Conservation (phyloP, 2,329 filamentous ascomycete genomes). For the Diaporthe nobilis region DNA sequence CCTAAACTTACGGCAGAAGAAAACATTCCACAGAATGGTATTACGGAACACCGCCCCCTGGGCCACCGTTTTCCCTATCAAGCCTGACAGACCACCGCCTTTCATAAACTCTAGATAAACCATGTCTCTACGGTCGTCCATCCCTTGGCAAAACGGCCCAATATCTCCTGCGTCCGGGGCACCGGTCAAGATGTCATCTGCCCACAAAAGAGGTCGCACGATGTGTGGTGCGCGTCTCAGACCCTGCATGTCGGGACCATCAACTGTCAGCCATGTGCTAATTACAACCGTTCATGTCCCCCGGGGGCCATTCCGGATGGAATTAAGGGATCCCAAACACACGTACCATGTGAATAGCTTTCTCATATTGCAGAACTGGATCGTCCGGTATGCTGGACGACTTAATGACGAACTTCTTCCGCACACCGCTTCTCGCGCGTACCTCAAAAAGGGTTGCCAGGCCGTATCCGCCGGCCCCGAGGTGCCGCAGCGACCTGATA, state of each 20-base stretch:
- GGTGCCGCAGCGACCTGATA: background rate
- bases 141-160: background rate
- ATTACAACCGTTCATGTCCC: background rate
- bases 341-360: background rate
- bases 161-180: background rate
- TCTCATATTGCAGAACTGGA: background rate
- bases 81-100: background rate
- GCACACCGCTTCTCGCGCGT: background rate
- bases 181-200: background rate
- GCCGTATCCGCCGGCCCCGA: background rate
- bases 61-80: background rate
- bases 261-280: background rate
- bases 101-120: background rate
- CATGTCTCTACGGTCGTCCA: background rate
- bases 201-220: background rate
- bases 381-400: background rate
- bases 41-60: background rate
- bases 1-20: slow-evolving; percentile 8
- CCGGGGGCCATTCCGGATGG: too few species aligned
- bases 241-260: background rate
- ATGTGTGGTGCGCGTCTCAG: slow-evolving; percentile 26
- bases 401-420: slow-evolving; percentile 2
- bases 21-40: background rate
- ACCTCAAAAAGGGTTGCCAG: background rate
- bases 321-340: background rate